phyloP scores from a whole-genome alignment of 2,329 filamentous ascomycete species.

The Hypoxylon sp. region DNA sequence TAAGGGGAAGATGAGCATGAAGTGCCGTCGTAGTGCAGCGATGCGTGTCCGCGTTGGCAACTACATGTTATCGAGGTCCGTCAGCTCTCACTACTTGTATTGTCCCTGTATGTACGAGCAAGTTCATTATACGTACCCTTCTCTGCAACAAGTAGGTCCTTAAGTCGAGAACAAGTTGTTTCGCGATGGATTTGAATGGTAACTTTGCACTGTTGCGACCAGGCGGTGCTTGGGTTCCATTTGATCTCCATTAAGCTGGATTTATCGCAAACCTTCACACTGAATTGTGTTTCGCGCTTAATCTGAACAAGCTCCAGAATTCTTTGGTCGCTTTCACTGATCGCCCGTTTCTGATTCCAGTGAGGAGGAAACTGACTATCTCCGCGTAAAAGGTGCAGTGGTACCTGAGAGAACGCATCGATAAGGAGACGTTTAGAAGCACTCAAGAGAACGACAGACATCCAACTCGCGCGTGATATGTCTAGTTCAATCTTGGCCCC shows the following conservation, averaged over 20 bases:
- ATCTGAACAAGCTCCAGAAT: constrained; percentile 22
- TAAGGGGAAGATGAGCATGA: not conserved
- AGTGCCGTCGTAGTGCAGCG: not conserved
- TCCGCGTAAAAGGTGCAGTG: not conserved
- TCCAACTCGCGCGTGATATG: not conserved
- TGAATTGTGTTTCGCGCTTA: not conserved
- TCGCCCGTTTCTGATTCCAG: constrained; percentile 16
- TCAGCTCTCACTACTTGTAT: not conserved
- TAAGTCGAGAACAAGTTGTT: constrained; percentile 17
- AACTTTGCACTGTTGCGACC: constrained; percentile 2
- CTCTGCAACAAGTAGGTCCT: not conserved
- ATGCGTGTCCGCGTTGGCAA: not conserved
- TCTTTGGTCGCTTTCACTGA: constrained; percentile 18
- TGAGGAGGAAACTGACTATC: not conserved
- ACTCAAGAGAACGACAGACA: not conserved
- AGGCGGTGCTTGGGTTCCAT: constrained; percentile 20
- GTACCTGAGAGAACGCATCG: constrained; percentile 24
- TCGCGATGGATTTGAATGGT: constrained; percentile 17
- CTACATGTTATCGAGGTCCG: not conserved
- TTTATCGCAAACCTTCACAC: not conserved
- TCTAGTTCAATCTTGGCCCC: constrained; percentile 16
- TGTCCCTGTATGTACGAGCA: not conserved
- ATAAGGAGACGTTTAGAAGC: constrained; percentile 22
- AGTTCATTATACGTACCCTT: constrained; percentile 1
- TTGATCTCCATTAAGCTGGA: not conserved